phyloP scores from a whole-genome alignment of 78 protist species.

The Dictyostelium intermedium region DNA sequence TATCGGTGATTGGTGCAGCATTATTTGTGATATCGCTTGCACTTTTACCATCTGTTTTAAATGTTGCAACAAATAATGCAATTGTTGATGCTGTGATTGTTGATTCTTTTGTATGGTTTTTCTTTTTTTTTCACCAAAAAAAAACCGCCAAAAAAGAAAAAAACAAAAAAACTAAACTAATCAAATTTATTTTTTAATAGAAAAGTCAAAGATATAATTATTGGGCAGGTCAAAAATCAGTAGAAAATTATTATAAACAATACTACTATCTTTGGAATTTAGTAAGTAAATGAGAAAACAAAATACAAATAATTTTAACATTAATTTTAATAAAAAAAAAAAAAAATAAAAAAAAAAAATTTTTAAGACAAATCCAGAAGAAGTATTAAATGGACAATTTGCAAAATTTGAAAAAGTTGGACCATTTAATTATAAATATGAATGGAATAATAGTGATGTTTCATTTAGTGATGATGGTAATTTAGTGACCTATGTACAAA shows the following conservation, averaged over 20 bases:
- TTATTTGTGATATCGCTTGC: conserved; percentile 46
- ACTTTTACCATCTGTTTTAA: conserved; percentile 24
- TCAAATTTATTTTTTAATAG: neutral
- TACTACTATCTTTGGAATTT: conserved; percentile 58
- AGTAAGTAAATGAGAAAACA: conserved; percentile 4
- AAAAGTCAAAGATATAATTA: conserved; percentile 13
- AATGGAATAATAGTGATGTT: conserved; percentile 42
- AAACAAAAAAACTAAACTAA: neutral
- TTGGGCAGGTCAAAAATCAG: conserved; percentile 49
- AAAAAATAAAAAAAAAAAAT: neutral
- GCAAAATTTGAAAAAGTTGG: conserved; percentile 27
- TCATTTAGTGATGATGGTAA: conserved; percentile 34
- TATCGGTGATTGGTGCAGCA: conserved; percentile 5
- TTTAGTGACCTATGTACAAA: neutral
- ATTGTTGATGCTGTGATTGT: neutral
- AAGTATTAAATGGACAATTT: conserved; percentile 9
- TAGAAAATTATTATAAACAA: conserved; percentile 26
- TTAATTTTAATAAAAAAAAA: neutral
- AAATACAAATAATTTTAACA: neutral
- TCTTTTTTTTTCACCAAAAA: too few species aligned
- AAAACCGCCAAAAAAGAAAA: neutral
- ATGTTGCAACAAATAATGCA: neutral
- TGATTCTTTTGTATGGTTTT: conserved; percentile 28
- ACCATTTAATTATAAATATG: conserved; percentile 52
- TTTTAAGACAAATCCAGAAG: conserved; percentile 32